Evolutionary conservation across 192 early-diverging fungal genomes (phyloP).

Genomic region (Helicostylum pulchrum): DNA sequence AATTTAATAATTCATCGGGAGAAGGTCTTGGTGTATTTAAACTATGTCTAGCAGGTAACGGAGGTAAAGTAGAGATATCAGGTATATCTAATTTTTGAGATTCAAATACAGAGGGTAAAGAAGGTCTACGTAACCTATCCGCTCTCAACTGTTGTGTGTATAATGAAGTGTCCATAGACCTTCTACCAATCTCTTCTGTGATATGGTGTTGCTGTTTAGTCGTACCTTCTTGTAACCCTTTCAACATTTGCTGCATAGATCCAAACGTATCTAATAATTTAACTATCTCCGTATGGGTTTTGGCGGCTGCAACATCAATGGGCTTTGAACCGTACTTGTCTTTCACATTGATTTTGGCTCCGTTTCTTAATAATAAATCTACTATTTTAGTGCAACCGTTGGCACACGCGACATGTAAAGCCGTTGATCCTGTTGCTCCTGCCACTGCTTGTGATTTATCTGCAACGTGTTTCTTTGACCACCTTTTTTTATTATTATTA

Average conservation of each 20-base stretch:
- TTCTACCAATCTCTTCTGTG: constrained; percentile 1
- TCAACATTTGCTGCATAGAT: constrained; percentile 30
- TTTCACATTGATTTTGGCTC: constrained; percentile 55
- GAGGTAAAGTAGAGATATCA: constrained; percentile 6
- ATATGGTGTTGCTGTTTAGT: background rate
- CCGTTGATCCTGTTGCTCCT: constrained; percentile 66
- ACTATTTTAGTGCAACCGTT: constrained; percentile 63
- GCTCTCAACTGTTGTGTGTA: constrained; percentile 8
- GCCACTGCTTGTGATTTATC: constrained; percentile 43
- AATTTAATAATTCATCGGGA: background rate
- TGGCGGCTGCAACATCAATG: constrained; percentile 44
- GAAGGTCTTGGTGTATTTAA: background rate
- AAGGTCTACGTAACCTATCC: constrained; percentile 29
- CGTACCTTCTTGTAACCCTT: constrained; percentile 14
- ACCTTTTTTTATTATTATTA: constrained; percentile 17
- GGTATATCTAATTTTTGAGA: constrained; percentile 16
- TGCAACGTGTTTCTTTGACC: constrained; percentile 38
- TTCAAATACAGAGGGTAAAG: constrained; percentile 35
- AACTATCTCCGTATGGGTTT: constrained; percentile 50
- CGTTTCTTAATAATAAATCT: constrained; percentile 57
- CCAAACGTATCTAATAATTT: constrained; percentile 39
- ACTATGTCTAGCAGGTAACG: background rate
- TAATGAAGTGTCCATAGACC: constrained; percentile 14
- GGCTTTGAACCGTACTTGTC: constrained; percentile 61
- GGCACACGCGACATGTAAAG: constrained; percentile 82